phyloP scores from a whole-genome alignment of 768 basidiomycete species.

The Artomyces pyxidatus region DNA sequence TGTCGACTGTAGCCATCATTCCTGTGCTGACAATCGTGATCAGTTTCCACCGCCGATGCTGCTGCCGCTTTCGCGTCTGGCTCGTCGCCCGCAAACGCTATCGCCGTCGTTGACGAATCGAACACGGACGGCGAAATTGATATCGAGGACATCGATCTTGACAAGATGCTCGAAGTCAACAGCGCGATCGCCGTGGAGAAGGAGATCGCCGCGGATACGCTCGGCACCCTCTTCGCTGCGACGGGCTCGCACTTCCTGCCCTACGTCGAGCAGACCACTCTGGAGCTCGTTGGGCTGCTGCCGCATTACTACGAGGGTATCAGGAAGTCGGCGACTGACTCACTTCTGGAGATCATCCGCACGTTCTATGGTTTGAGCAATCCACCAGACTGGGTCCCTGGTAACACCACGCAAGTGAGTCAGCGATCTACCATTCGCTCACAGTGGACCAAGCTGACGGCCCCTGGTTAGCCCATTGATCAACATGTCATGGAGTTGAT shows the following conservation, averaged over 20 bases:
- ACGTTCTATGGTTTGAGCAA: slow-evolving; percentile 88
- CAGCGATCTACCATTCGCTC: too few species aligned
- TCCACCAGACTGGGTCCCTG: slow-evolving; percentile 76
- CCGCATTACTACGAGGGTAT: slow-evolving; percentile 97
- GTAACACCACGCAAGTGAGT: too few species aligned
- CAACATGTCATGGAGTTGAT: slow-evolving; percentile 73
- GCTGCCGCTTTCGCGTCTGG: slow-evolving; percentile 66
- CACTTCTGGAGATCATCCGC: slow-evolving; percentile 80
- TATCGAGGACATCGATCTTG: slow-evolving; percentile 68
- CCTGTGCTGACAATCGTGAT: not conserved
- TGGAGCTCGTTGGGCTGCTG: slow-evolving; percentile 72
- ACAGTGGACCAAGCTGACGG: too few species aligned
- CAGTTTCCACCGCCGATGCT: slow-evolving; percentile 47
- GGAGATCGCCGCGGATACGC: slow-evolving; percentile 95
- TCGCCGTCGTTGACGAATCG: slow-evolving; percentile 49
- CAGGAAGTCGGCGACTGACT: slow-evolving; percentile 84
- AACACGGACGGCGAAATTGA: slow-evolving; percentile 58
- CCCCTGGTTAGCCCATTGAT: slow-evolving; percentile 42
- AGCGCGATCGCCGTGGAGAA: slow-evolving; percentile 98
- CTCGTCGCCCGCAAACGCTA: slow-evolving; percentile 62
- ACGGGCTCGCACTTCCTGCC: slow-evolving; percentile 84
- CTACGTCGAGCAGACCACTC: slow-evolving; percentile 74
- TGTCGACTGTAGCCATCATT: too few species aligned
- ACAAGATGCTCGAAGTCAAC: slow-evolving; percentile 87
- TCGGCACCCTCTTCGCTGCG: slow-evolving; percentile 82